phyloP scores from a whole-genome alignment of 2,329 filamentous ascomycete genomes.

The Zasmidium cellare region DNA sequence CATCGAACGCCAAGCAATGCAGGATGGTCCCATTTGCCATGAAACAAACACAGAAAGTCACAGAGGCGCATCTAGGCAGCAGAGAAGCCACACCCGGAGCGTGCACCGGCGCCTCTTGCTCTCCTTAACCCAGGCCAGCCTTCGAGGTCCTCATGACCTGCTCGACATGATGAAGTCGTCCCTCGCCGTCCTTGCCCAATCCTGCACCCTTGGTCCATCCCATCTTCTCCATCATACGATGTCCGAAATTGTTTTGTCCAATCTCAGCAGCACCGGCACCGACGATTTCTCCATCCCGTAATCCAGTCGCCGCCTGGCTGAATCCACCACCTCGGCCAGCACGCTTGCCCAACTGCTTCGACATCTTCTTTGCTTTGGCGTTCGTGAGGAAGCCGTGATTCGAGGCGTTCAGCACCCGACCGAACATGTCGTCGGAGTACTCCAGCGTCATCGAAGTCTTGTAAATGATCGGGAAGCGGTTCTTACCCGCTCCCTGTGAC shows the following conservation, averaged over 20 bases:
- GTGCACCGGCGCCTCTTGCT: background rate
- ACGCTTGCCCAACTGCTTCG: conserved; percentile 41
- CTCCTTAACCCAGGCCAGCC: conserved; percentile 68
- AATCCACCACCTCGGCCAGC: conserved; percentile 31
- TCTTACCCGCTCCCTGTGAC: conserved; percentile 71
- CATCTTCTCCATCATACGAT: conserved; percentile 93
- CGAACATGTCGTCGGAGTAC: conserved; percentile 58
- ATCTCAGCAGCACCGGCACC: conserved; percentile 83
- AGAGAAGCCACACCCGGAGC: too few relatives aligned
- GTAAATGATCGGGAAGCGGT: conserved; percentile 74
- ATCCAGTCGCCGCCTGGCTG: conserved; percentile 49
- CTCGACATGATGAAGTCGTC: conserved; percentile 80
- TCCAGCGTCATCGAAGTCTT: conserved; percentile 68
- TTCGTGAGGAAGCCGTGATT: conserved; percentile 54
- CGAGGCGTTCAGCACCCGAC: conserved; percentile 37
- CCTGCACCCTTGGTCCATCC: conserved; percentile 88
- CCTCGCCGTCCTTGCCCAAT: conserved; percentile 78
- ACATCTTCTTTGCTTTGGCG: conserved; percentile 20
- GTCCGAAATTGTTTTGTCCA: conserved; percentile 76
- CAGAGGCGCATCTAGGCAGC: too few relatives aligned
- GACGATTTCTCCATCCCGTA: conserved; percentile 84
- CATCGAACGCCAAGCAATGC: background rate
- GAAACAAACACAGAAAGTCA: background rate
- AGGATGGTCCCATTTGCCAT: background rate
- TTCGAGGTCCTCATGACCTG: conserved; percentile 86